Evolutionary conservation across 257 asterid genomes (phyloP).

Genomic region (Solanum appendiculatum): DNA sequence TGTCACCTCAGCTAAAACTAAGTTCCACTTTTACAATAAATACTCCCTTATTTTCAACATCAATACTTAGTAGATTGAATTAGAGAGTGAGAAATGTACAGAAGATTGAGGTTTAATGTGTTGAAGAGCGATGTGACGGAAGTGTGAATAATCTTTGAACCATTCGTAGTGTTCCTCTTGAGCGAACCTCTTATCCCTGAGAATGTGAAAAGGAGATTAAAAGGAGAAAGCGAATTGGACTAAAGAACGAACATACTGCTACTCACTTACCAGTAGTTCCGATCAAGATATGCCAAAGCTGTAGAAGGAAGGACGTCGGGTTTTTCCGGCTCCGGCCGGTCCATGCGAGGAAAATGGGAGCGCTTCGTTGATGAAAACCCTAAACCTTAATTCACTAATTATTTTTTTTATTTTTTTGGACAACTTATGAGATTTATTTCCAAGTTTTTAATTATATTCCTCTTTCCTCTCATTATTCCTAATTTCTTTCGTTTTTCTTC

Average conservation of each 20-base stretch:
- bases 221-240: not conserved
- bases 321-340: slow-evolving; percentile 7
- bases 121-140: slow-evolving; percentile 66
- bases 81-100: slow-evolving; percentile 25
- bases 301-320: slow-evolving; percentile 52
- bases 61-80: not conserved
- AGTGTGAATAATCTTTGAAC: slow-evolving; percentile 83
- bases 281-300: slow-evolving; percentile 68
- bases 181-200: slow-evolving; percentile 79
- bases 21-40: not conserved
- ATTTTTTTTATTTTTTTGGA: not conserved
- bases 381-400: not conserved
- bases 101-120: slow-evolving; percentile 46
- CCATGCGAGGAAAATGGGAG: slow-evolving; percentile 2
- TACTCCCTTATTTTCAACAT: not conserved
- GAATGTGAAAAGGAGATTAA: not conserved
- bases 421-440: not conserved
- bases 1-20: slow-evolving; percentile 9
- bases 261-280: slow-evolving; percentile 48
- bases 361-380: not conserved
- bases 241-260: not conserved
- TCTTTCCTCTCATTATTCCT: not conserved
- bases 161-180: slow-evolving; percentile 97
- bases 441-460: not conserved
- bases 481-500: too few species aligned